phyloP scores from a whole-genome alignment of 202 grass and related monocot species.

The Elaeis oleifera region DNA sequence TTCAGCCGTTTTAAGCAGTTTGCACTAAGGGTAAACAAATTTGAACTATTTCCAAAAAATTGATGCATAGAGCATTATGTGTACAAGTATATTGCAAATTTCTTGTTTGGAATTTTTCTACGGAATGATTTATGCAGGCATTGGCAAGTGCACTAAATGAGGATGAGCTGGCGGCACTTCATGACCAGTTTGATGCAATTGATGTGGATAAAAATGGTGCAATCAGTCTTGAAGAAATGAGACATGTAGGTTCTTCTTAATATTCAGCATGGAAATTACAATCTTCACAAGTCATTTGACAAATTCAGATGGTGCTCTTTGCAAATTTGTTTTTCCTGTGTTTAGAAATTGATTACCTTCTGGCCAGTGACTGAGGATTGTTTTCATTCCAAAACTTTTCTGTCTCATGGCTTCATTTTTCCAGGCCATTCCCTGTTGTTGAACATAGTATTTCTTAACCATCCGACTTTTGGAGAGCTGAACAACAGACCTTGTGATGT shows the following conservation, averaged over 20 bases:
- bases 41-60: background rate
- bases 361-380: too few relatives aligned
- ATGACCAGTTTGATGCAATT: slow-evolving; percentile 93
- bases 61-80: too few relatives aligned
- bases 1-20: slow-evolving; percentile 97
- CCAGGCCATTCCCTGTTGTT: too few relatives aligned
- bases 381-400: too few relatives aligned
- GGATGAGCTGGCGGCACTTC: slow-evolving; percentile 74
- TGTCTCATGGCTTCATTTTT: too few relatives aligned
- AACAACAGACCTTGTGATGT: too few relatives aligned
- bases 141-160: slow-evolving; percentile 85
- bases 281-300: background rate
- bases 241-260: slow-evolving; percentile 43
- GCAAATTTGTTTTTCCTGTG: too few relatives aligned
- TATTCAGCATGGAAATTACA: slow-evolving; percentile 1
- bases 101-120: background rate
- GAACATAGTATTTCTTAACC: too few relatives aligned
- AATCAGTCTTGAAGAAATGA: slow-evolving; percentile 98
- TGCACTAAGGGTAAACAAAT: slow-evolving; percentile 67
- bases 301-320: too few relatives aligned
- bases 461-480: too few relatives aligned
- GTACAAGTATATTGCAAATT: slow-evolving; percentile 5
- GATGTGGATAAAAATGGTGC: slow-evolving; percentile 98
- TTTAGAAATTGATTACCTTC: too few relatives aligned
- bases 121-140: slow-evolving; percentile 38